These are phyloP conservation scores for Meira miltonrushii DNA, from an alignment of 1,284 basidiomycete species.

Conservation along the genomic window DNA sequence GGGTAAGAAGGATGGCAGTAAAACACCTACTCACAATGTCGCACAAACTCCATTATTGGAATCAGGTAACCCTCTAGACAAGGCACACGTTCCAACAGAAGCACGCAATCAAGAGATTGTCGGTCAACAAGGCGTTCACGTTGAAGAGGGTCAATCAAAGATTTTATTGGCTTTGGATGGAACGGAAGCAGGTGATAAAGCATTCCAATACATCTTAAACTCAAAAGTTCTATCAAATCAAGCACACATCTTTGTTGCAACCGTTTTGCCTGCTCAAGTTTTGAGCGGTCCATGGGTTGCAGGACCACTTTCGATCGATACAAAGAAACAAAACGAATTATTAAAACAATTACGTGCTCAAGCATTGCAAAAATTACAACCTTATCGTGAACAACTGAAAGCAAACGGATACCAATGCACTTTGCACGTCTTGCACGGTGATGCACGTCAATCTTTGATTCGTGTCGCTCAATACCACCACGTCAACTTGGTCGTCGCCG, in stretches of 20 bases:
- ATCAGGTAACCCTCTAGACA: constrained; percentile 45
- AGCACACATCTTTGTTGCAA: constrained; percentile 44
- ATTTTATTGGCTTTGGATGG: constrained; percentile 47
- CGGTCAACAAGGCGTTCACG: constrained; percentile 27
- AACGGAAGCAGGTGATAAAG: constrained; percentile 47
- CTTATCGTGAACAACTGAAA: constrained; percentile 42
- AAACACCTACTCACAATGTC: constrained; percentile 17
- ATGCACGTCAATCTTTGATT: constrained; percentile 35
- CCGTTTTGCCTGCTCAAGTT: constrained; percentile 45
- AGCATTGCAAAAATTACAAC: constrained; percentile 42
- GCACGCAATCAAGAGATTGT: constrained; percentile 49
- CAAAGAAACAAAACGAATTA: constrained; percentile 44
- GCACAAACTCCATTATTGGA: constrained; percentile 48
- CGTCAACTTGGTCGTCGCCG: constrained; percentile 22
- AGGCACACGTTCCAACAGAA: constrained; percentile 33
- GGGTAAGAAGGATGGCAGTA: constrained; percentile 10
- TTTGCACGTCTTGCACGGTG: constrained; percentile 47
- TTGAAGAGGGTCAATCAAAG: constrained; percentile 28
- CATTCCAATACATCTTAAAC: constrained; percentile 39
- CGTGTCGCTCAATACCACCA: constrained; percentile 41
- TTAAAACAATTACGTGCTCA: constrained; percentile 39
- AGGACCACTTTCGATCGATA: constrained; percentile 40
- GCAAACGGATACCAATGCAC: constrained; percentile 28
- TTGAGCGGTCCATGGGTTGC: constrained; percentile 46
- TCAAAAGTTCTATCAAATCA: constrained; percentile 30